Conservation (phyloP, 352 stramenopile genomes). For the Phytophthora cryptogea region DNA sequence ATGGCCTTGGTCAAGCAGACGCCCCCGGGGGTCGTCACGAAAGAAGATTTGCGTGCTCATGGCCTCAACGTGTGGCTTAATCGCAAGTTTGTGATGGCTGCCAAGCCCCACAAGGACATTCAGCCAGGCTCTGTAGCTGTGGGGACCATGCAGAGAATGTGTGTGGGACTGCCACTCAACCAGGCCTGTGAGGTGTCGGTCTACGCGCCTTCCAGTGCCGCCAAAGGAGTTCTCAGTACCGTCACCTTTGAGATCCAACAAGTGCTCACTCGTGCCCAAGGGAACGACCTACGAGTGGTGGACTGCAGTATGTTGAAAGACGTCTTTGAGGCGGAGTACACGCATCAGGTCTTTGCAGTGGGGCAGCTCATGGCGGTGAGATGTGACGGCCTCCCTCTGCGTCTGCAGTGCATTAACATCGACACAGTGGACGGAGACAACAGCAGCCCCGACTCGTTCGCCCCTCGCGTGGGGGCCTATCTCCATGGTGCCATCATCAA, state of each 20-base stretch:
- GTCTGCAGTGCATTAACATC: slow-evolving; percentile 59
- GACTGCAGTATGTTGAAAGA: slow-evolving; percentile 77
- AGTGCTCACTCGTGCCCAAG: slow-evolving; percentile 72
- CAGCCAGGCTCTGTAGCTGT: slow-evolving; percentile 61
- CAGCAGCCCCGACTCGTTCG: slow-evolving; percentile 28
- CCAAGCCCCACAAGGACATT: slow-evolving; percentile 75
- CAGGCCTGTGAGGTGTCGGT: slow-evolving; percentile 67
- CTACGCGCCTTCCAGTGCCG: slow-evolving; percentile 52
- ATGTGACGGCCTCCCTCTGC: slow-evolving; percentile 66
- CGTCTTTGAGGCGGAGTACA: slow-evolving; percentile 73
- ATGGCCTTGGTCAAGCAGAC: slow-evolving; percentile 65
- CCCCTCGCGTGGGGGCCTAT: slow-evolving; percentile 54
- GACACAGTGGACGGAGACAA: slow-evolving; percentile 55
- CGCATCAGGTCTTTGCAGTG: slow-evolving; percentile 73
- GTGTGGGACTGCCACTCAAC: slow-evolving; percentile 65
- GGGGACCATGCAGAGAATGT: slow-evolving; percentile 82
- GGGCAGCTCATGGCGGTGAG: slow-evolving; percentile 76
- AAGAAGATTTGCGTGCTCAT: slow-evolving; percentile 72
- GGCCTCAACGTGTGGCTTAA: slow-evolving; percentile 86
- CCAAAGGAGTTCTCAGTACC: slow-evolving; percentile 59
- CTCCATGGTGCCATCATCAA: slow-evolving; percentile 71
- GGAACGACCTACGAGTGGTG: slow-evolving; percentile 60
- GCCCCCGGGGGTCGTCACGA: slow-evolving; percentile 61
- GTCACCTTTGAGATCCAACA: slow-evolving; percentile 84
- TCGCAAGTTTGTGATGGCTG: slow-evolving; percentile 81